A percentile compares a stretch with the other conserved stretches of the same genome.
Evolutionary conservation across 2,329 filamentous ascomycete species (phyloP).

Genomic region (Microdochium bolleyi): DNA sequence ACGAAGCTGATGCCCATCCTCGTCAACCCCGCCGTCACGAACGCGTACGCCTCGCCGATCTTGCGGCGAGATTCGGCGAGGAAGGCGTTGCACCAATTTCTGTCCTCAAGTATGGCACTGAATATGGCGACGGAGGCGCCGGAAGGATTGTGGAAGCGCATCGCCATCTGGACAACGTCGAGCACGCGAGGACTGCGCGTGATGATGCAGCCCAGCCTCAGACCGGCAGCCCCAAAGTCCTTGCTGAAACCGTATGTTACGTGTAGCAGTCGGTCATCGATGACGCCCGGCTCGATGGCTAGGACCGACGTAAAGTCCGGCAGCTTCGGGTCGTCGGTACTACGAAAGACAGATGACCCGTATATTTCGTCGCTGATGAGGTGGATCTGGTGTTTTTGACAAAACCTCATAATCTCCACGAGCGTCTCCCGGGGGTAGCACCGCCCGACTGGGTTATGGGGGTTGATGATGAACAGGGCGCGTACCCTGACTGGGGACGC

Average conservation of each 20-base stretch:
- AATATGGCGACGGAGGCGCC: conserved; percentile 32
- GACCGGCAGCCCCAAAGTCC: conserved; percentile 45
- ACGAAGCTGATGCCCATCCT: no score
- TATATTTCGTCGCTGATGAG: conserved; percentile 53
- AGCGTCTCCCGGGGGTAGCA: conserved; percentile 37
- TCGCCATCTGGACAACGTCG: conserved; percentile 25
- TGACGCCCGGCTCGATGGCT: conserved; percentile 24
- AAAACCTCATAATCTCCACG: conserved; percentile 36
- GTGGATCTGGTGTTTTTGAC: conserved; percentile 39
- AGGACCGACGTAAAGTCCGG: conserved; percentile 30
- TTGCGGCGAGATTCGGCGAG: conserved; percentile 28
- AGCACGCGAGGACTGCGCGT: conserved; percentile 22
- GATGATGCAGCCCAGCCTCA: conserved; percentile 41
- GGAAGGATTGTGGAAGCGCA: conserved; percentile 38
- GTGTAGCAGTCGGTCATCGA: conserved; percentile 36
- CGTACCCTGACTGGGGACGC: conserved; percentile 23
- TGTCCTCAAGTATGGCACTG: conserved; percentile 26
- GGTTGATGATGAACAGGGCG: conserved; percentile 41
- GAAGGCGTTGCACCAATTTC: conserved; percentile 34
- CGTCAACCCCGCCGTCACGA: no score
- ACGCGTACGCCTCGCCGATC: no score
- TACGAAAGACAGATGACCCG: conserved; percentile 40
- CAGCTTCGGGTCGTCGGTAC: conserved; percentile 26
- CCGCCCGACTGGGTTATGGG: conserved; percentile 41
- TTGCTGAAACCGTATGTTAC: conserved; percentile 36